phyloP scores from a whole-genome alignment of 2,329 filamentous ascomycete species.

The Trichoderma aggressivum region DNA sequence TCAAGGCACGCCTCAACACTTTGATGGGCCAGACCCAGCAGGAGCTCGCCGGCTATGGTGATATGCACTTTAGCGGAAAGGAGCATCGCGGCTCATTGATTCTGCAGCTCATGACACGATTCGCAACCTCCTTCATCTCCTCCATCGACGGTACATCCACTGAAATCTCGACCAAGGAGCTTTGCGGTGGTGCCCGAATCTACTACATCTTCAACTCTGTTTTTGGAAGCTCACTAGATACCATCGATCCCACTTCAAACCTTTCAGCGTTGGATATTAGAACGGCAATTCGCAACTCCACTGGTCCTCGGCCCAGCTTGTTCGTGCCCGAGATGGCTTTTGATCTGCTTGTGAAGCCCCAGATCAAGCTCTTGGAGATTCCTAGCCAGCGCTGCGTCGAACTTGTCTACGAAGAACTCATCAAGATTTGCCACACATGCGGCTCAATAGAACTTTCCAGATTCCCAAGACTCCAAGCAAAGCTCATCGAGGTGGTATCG shows the following conservation, averaged over 20 bases:
- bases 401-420: conserved; percentile 96
- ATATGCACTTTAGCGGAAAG: conserved; percentile 95
- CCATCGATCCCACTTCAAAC: conserved; percentile 94
- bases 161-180: conserved; percentile 97
- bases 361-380: conserved; percentile 94
- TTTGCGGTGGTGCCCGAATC: conserved; percentile 90
- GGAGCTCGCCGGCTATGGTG: conserved; percentile 94
- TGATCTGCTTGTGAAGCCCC: conserved; percentile 93
- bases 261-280: conserved; percentile 92
- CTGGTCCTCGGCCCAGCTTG: conserved; percentile 87
- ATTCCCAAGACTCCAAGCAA: conserved; percentile 89
- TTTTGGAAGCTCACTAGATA: conserved; percentile 92
- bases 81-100: conserved; percentile 95
- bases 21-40: conserved; percentile 99
- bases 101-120: conserved; percentile 95
- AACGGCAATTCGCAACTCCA: conserved; percentile 97
- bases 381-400: conserved; percentile 96
- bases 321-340: conserved; percentile 98
- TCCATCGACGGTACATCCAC: conserved; percentile 98
- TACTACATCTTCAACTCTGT: conserved; percentile 99
- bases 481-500: conserved; percentile 96
- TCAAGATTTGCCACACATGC: conserved; percentile 99
- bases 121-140: conserved; percentile 95
- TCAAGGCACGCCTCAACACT: conserved; percentile 95
- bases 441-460: conserved; percentile 89